Evolutionary conservation across 176 grass and related monocot genomes (phyloP).

Genomic region (Musa acuminata): DNA sequence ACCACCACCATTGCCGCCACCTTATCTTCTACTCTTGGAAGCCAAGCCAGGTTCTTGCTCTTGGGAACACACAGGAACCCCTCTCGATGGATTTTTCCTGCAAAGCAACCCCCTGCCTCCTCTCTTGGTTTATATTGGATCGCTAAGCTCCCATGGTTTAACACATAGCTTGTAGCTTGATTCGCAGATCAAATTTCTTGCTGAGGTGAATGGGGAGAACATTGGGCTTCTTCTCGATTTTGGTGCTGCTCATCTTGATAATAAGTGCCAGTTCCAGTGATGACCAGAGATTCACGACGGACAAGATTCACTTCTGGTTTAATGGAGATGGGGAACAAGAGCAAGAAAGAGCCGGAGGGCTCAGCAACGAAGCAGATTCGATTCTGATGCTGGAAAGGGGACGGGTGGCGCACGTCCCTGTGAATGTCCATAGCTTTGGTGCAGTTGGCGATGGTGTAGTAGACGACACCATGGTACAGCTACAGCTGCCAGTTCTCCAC

Average conservation of each 20-base stretch:
- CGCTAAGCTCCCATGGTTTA: background rate
- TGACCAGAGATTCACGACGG: background rate
- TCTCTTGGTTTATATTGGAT: constrained; percentile 11
- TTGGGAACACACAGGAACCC: background rate
- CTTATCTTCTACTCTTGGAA: constrained; percentile 11
- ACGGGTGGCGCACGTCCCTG: constrained; percentile 29
- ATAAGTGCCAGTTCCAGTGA: background rate
- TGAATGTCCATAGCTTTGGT: constrained; percentile 77
- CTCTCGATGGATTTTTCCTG: background rate
- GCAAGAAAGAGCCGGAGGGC: background rate
- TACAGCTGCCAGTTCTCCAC: background rate
- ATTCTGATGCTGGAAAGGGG: constrained; percentile 1
- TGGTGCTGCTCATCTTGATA: background rate
- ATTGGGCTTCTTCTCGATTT: background rate
- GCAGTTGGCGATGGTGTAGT: constrained; percentile 50
- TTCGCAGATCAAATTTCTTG: background rate
- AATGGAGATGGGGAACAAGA: constrained; percentile 2
- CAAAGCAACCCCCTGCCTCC: background rate
- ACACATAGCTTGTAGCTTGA: background rate
- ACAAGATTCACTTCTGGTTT: background rate
- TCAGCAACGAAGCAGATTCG: background rate
- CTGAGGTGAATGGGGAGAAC: background rate
- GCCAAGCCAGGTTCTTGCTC: constrained; percentile 3
- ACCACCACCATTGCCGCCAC: background rate
- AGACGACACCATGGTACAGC: constrained; percentile 75